Evolutionary conservation across 169 alveolate species (phyloP), one percentile per base, ranked within the genome.

Genomic region (Cardiosporidium cionae): DNA sequence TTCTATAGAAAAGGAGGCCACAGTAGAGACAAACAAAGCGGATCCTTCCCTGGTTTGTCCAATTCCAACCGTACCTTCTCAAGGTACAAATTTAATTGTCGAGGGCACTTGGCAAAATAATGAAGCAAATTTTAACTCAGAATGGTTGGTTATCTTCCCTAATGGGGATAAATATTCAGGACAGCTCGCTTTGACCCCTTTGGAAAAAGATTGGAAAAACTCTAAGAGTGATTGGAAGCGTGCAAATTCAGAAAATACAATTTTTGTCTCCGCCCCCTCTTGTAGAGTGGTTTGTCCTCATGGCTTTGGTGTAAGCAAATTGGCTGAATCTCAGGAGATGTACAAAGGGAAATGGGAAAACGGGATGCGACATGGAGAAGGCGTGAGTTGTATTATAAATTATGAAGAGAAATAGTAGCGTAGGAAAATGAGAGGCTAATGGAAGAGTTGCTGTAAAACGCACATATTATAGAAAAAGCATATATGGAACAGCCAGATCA

Each of bases 321-420:
- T 52, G 64, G 75, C 36, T 22, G 32, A 70, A 0, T 31, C 73
- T 0, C 78, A 76, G 23, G 83, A 77, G 37, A 68, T 68, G 53
- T 77, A 77, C 78, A 76, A 77, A 52, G 83, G 83, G 9, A 74
- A 77, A 52, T 77, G 83, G 83, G 53, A 32, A 28, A 7, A 27
- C 22, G 83, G 83, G 65, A 58, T 36, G 74, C 83, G 79, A n/a
- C 74, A 77, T 32, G 83, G 83, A 27, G 29, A 54, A 7, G 83
- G 83, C 9, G 83, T 77, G 44, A 32, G 83, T 28, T n/a, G n/a
- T n/a, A n/a, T n/a, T n/a, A n/a, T n/a, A n/a, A n/a, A n/a, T n/a
- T n/a, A n/a, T n/a, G n/a, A n/a, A n/a, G n/a, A n/a, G n/a, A n/a
- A n/a, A n/a, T n/a, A n/a, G n/a, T n/a, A n/a, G n/a, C n/a, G n/a